Evolutionary conservation across 495 filamentous ascomycete species (phyloP), one percentile per base, ranked within the genome.

Genomic region (Cryomyces antarcticus): DNA sequence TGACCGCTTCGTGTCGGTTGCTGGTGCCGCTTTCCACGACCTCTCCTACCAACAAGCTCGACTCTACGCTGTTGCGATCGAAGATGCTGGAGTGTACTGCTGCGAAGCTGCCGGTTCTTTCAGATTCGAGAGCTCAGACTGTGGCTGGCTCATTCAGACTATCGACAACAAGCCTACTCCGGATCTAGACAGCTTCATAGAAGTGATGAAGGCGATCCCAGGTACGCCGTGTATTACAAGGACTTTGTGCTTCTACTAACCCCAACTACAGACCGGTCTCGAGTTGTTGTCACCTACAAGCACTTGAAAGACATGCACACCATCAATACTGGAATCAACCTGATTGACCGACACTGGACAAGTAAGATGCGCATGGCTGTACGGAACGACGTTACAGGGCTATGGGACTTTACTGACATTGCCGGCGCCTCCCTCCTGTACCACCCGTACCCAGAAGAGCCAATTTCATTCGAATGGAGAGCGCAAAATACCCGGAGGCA

Each of bases 51-150:
- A 96, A 56, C 81, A 93, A 57, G 81, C 92, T 10, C 79, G 89
- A 4, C 67, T 94, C 3, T 96, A 95, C 56, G 89, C 86, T 30
- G 85, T 97, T 36, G 73, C 89, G 4, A 78, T 79, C 46, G 80
- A 84, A 52, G 84, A 52, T 28, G 38, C 47, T 12, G 61, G 89
- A 31, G 89, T 99, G 12, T 99, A 80, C 57, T 80, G 94, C 38
- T 95, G 86, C 54, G 89, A 99, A 57, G 82, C 92, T 3, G 80
- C 85, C 6, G 92, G 89, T 7, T 93, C 88, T 5, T 99, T 95
- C 65, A 76, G 84, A 40, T 82, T 96, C 41, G 89, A 99, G 50
- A 82, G 77, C 51, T 78, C 81, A 11, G 73, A 93, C 43, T 82
- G 79, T 31, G 92, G 89, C 5, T 96, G 88, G 86, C 70, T 99